phyloP scores from a whole-genome alignment of 495 filamentous ascomycete species.

The Apiosordaria backusii region DNA sequence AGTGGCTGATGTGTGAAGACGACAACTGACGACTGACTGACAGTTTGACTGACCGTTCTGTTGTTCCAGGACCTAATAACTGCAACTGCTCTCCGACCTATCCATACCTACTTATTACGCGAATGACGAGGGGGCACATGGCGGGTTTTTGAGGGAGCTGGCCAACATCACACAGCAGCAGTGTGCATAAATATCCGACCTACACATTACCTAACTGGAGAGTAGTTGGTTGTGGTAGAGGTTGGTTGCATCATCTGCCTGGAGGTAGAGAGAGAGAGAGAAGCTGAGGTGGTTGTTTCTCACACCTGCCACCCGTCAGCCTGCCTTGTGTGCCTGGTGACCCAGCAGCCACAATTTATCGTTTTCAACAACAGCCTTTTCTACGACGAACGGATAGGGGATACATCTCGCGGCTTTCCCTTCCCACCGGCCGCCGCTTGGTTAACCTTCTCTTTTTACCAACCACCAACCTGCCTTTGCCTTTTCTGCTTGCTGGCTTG shows the following conservation, averaged over 20 bases:
- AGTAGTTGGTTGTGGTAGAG: not conserved
- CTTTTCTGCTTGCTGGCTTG: too few species aligned
- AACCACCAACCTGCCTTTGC: not conserved
- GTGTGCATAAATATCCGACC: too few species aligned
- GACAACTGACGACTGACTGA: not conserved
- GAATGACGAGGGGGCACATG: conserved; percentile 2
- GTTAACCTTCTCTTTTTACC: not conserved
- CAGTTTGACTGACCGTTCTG: too few species aligned
- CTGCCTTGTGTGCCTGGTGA: not conserved
- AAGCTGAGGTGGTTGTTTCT: too few species aligned
- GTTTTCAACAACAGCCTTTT: not conserved
- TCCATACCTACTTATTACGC: not conserved
- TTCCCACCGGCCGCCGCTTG: not conserved
- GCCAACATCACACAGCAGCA: too few species aligned
- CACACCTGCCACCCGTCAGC: too few species aligned
- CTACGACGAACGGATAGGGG: not conserved
- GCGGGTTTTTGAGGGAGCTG: not conserved
- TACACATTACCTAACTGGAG: too few species aligned
- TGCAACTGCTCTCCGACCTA: not conserved
- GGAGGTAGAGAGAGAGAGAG: not conserved
- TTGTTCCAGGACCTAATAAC: too few species aligned
- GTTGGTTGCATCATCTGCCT: not conserved
- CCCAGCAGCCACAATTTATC: not conserved
- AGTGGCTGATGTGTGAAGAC: not conserved
- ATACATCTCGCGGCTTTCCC: too few species aligned